Percentiles rank a stretch among this genome's conserved stretches.
phyloP scores from a whole-genome alignment of 1,284 basidiomycete species.

The Vanrija sp. region DNA sequence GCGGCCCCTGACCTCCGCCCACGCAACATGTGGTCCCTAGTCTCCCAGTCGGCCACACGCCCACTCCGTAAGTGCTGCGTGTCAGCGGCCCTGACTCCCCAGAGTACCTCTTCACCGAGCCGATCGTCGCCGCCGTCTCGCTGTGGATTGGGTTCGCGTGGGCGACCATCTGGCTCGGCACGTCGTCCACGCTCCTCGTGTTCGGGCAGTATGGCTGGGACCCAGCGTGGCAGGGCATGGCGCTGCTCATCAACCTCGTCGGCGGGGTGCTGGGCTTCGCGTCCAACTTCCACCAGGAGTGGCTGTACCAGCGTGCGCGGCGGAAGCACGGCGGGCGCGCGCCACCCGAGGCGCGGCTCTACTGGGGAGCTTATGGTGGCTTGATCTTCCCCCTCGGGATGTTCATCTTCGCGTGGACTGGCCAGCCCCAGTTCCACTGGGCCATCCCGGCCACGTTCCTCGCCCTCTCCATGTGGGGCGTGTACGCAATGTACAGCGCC shows the following conservation, averaged over 20 bases:
- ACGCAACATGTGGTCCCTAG: conserved; percentile 32
- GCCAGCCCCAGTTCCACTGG: conserved; percentile 31
- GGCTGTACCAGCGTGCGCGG: conserved; percentile 30
- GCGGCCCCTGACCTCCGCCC: conserved; percentile 39
- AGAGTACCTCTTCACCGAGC: conserved; percentile 50
- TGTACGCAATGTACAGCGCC: conserved; percentile 38
- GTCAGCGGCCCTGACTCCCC: conserved; percentile 3
- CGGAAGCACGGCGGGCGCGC: conserved; percentile 36
- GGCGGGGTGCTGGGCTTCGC: conserved; percentile 69
- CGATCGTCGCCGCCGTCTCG: conserved; percentile 49
- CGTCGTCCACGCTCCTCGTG: conserved; percentile 31
- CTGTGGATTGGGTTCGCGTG: conserved; percentile 51
- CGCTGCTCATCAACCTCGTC: conserved; percentile 47
- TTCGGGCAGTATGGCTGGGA: conserved; percentile 40
- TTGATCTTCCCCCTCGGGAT: conserved; percentile 38
- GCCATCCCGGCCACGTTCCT: conserved; percentile 34
- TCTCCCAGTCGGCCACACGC: conserved; percentile 38
- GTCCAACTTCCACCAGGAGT: conserved; percentile 55
- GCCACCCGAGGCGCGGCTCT: conserved; percentile 51
- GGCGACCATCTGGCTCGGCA: conserved; percentile 41
- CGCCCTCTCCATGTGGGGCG: conserved; percentile 26
- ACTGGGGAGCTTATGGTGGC: conserved; percentile 44
- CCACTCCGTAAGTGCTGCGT: conserved; percentile 32
- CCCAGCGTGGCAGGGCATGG: conserved; percentile 27
- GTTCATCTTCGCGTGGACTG: conserved; percentile 44